These are phyloP conservation scores for Astathelohania contejeani DNA, from an alignment of 371 early-diverging fungal species.

Conservation along the genomic window DNA sequence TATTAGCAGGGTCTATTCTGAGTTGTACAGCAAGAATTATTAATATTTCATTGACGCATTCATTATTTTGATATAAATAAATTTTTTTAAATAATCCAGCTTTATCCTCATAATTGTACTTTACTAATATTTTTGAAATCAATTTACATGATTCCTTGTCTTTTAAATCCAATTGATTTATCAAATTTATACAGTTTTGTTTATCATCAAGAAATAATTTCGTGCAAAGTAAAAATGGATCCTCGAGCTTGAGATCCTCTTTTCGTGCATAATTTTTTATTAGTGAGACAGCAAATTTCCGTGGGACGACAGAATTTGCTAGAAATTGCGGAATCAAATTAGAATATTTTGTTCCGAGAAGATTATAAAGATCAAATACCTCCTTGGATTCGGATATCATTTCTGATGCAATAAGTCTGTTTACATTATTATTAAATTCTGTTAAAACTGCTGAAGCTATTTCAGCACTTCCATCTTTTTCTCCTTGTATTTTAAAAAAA, in stretches of 20 bases:
- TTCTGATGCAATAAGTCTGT: constrained; percentile 18
- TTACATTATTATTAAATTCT: constrained; percentile 18
- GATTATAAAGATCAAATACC: constrained; percentile 6
- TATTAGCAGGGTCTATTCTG: too few relatives aligned
- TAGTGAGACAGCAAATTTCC: background rate
- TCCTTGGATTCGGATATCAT: constrained; percentile 10
- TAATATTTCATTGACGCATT: background rate
- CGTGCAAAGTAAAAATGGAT: constrained; percentile 8
- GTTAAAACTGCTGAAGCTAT: constrained; percentile 17
- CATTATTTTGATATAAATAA: background rate
- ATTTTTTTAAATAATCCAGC: background rate
- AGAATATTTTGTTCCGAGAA: constrained; percentile 4
- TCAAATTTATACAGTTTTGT: constrained; percentile 3
- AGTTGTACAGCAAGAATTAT: background rate
- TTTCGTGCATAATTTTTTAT: background rate
- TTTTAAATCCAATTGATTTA: constrained; percentile 26
- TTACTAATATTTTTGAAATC: constrained; percentile 15
- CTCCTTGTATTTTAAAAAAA: constrained; percentile 14
- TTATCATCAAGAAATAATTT: constrained; percentile 13
- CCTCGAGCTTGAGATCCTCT: background rate
- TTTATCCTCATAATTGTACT: constrained; percentile 10
- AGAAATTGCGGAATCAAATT: background rate
- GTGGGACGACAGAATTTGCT: constrained; percentile 4
- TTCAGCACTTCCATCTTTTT: constrained; percentile 6
- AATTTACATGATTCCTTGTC: constrained; percentile 37